A percentile compares a stretch with the other conserved stretches of the same genome.
Conservation (phyloP, 345 rosid species). For the Turnera subulata region DNA sequence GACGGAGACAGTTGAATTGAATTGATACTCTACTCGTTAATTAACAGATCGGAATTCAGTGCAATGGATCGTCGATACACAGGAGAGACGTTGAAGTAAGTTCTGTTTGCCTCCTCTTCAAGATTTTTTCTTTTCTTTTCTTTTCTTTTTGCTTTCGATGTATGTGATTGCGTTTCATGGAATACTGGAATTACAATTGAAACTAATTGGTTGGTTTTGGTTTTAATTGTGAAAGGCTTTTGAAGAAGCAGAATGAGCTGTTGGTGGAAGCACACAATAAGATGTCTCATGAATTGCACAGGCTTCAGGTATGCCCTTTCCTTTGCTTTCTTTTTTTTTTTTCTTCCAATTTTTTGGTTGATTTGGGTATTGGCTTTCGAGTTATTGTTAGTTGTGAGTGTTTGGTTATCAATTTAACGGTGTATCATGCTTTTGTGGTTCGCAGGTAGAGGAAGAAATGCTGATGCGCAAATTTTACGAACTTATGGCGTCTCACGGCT, state of each 20-base stretch:
- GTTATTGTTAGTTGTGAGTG: background rate
- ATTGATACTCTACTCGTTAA: too few relatives aligned
- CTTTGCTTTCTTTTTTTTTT: background rate
- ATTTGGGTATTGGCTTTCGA: background rate
- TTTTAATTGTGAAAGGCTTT: constrained; percentile 29
- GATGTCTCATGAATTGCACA: constrained; percentile 47
- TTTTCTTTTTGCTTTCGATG: background rate
- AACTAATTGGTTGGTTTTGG: background rate
- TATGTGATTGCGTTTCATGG: too few relatives aligned
- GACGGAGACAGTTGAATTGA: too few relatives aligned
- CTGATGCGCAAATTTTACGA: constrained; percentile 67
- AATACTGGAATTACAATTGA: background rate
- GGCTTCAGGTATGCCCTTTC: constrained; percentile 39
- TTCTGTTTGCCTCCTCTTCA: background rate
- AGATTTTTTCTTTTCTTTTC: background rate
- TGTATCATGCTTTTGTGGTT: background rate
- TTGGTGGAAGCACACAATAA: constrained; percentile 36
- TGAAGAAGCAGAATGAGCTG: constrained; percentile 58
- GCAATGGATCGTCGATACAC: constrained; percentile 36
- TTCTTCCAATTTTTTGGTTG: too few relatives aligned
- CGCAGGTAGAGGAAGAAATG: constrained; percentile 81
- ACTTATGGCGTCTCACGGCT: constrained; percentile 43
- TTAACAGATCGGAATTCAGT: too few relatives aligned
- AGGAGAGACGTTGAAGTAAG: constrained; percentile 31
- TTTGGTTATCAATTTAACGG: background rate